Evolutionary conservation across 2,329 filamentous ascomycete genomes (phyloP).

Genomic region (Diatrype stigma): DNA sequence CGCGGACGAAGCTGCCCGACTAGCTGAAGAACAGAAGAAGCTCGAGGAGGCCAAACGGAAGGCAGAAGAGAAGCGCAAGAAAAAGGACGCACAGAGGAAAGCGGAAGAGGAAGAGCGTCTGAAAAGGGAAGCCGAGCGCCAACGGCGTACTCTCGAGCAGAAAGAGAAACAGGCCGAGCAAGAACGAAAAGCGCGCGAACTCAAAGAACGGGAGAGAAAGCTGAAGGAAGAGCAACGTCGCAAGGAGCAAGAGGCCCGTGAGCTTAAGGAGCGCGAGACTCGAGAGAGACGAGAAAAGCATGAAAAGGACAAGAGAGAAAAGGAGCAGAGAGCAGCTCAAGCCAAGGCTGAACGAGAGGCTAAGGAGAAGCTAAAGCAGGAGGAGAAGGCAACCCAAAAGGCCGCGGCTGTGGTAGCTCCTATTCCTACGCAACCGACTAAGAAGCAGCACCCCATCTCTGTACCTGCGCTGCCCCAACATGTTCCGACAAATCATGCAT

Average conservation of each 20-base stretch:
- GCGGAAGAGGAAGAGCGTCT: constrained; percentile 84
- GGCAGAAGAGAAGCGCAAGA: constrained; percentile 86
- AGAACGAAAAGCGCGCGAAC: constrained; percentile 78
- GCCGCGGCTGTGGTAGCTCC: constrained; percentile 33
- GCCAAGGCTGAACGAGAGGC: constrained; percentile 44
- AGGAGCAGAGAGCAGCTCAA: constrained; percentile 41
- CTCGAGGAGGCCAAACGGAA: constrained; percentile 75
- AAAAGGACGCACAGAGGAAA: constrained; percentile 85
- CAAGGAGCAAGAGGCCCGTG: constrained; percentile 72
- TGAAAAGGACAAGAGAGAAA: constrained; percentile 55
- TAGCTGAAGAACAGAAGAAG: constrained; percentile 72
- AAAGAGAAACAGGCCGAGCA: constrained; percentile 79
- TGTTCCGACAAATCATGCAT: constrained; percentile 58
- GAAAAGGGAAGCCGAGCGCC: constrained; percentile 80
- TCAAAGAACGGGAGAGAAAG: constrained; percentile 78
- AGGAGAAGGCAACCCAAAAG: constrained; percentile 40
- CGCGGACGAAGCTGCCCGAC: constrained; percentile 74
- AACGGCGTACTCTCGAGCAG: constrained; percentile 75
- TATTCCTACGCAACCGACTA: constrained; percentile 38
- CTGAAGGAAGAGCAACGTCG: constrained; percentile 77
- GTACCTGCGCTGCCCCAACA: constrained; percentile 57
- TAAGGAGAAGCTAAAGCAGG: constrained; percentile 42
- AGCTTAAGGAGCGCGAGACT: constrained; percentile 64
- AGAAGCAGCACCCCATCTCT: constrained; percentile 38
- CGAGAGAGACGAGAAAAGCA: constrained; percentile 54